Evolutionary conservation across 139 green algal genomes (phyloP), one percentile per base, ranked within the genome.

Genomic region (Tetraselmis striata): DNA sequence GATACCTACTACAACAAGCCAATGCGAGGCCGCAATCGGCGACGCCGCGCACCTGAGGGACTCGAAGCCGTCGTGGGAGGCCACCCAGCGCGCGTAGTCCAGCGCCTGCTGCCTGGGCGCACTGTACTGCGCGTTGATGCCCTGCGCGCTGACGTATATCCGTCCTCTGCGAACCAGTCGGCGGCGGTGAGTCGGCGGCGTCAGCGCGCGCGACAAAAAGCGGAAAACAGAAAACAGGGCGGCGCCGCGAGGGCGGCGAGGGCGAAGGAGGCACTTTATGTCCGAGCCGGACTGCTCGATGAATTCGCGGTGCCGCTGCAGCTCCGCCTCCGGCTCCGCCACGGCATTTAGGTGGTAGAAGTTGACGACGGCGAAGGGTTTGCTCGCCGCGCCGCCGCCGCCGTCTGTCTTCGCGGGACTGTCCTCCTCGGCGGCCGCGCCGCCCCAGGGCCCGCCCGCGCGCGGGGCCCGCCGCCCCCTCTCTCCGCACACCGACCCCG

Each of bases 141-240:
- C 96, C 83, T 99, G 97, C n/a, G 89, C 79, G 32, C 88, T 95
- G 76, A 99, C 92, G 90, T 98, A 99, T 77, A 99, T 98, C 30
- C 97, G 90, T 32, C 97, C 97, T 0, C 86, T 67, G 45, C 45
- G 11, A 67, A 5, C n/a, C n/a, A n/a, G n/a, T n/a, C n/a, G n/a
- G n/a, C n/a, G n/a, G n/a, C n/a, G n/a, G n/a, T n/a, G n/a, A n/a
- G n/a, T n/a, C n/a, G n/a, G n/a, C n/a, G n/a, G n/a, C n/a, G n/a
- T n/a, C n/a, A n/a, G n/a, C n/a, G n/a, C n/a, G n/a, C n/a, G n/a
- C n/a, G n/a, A n/a, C n/a, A n/a, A n/a, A n/a, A n/a, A n/a, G n/a
- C n/a, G n/a, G n/a, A n/a, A n/a, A n/a, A n/a, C n/a, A n/a, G n/a
- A n/a, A n/a, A n/a, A n/a, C n/a, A n/a, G n/a, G n/a, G n/a, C n/a